Conservation (phyloP, 2,329 filamentous ascomycete species). For the Thielaviopsis musarum region DNA sequence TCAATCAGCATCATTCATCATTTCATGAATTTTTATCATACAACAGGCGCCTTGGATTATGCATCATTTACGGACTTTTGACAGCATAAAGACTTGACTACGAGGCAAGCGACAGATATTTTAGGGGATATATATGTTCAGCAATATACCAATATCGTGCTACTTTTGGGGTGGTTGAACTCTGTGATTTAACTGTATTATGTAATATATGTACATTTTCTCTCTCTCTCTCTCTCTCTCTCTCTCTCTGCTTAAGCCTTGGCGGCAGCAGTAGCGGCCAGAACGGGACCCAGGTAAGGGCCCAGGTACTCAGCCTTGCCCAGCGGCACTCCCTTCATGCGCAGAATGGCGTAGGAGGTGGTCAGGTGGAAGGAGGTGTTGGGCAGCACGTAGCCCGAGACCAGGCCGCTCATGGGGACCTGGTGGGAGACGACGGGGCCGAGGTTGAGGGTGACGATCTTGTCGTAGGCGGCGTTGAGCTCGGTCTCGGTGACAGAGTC, state of each 20-base stretch:
- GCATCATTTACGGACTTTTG: too few relatives aligned
- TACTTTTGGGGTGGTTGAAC: too few relatives aligned
- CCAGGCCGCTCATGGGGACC: constrained; percentile 11
- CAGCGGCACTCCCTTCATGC: constrained; percentile 37
- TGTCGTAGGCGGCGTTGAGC: constrained; percentile 17
- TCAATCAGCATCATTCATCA: too few relatives aligned
- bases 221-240: too few relatives aligned
- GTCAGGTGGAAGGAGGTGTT: constrained; percentile 45
- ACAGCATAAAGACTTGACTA: too few relatives aligned
- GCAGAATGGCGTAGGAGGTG: constrained; percentile 38
- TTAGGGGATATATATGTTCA: too few relatives aligned
- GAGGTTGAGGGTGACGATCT: constrained; percentile 17
- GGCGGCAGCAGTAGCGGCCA: constrained; percentile 6
- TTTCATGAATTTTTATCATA: too few relatives aligned
- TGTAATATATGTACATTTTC: background rate
- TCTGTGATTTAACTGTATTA: background rate
- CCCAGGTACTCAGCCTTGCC: constrained; percentile 37
- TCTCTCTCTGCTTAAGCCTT: background rate
- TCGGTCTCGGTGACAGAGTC: constrained; percentile 13
- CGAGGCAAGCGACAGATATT: too few relatives aligned
- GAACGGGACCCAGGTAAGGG: constrained; percentile 6
- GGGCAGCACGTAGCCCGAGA: constrained; percentile 29
- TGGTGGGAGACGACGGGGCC: constrained; percentile 14
- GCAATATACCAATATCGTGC: too few relatives aligned
- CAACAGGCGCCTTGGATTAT: too few relatives aligned